These are phyloP conservation scores for Thalassiosira mediterranea DNA, from an alignment of 352 stramenopile genomes.

Conservation along the genomic window DNA sequence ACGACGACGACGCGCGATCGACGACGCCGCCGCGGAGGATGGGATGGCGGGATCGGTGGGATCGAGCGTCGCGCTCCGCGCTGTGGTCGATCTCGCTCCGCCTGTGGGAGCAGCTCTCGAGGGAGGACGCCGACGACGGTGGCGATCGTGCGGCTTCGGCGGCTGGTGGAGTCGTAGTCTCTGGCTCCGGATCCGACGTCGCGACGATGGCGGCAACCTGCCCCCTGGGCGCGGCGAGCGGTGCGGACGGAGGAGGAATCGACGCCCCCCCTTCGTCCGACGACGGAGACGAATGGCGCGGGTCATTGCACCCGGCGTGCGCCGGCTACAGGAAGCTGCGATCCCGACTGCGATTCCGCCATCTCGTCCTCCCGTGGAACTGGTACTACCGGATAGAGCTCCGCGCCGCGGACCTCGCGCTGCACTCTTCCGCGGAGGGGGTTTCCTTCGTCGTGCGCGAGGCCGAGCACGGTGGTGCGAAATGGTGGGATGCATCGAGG, in stretches of 20 bases:
- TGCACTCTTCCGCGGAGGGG: constrained; percentile 18
- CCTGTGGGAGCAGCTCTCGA: constrained; percentile 10
- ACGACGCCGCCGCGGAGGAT: background rate
- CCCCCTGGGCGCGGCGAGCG: background rate
- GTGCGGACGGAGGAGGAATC: background rate
- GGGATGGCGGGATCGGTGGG: background rate
- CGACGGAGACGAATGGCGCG: too few species aligned
- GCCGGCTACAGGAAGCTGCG: constrained; percentile 31
- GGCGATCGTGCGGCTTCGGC: background rate
- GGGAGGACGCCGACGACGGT: background rate
- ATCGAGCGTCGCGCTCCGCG: background rate
- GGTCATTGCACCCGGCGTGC: constrained; percentile 43
- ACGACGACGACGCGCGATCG: too few species aligned
- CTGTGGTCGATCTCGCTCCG: constrained; percentile 9
- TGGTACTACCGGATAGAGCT: constrained; percentile 36
- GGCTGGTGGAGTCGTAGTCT: background rate
- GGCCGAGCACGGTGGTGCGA: background rate
- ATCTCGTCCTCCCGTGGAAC: constrained; percentile 40
- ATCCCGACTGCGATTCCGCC: constrained; percentile 12
- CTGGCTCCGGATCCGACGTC: background rate
- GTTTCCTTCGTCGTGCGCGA: constrained; percentile 7
- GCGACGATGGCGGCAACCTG: constrained; percentile 1
- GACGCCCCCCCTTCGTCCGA: too few species aligned
- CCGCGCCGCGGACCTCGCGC: constrained; percentile 10
- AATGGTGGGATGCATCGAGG: background rate